Conservation (phyloP, 2,329 filamentous ascomycete species). For the Chrysosporium keratinophilum region DNA sequence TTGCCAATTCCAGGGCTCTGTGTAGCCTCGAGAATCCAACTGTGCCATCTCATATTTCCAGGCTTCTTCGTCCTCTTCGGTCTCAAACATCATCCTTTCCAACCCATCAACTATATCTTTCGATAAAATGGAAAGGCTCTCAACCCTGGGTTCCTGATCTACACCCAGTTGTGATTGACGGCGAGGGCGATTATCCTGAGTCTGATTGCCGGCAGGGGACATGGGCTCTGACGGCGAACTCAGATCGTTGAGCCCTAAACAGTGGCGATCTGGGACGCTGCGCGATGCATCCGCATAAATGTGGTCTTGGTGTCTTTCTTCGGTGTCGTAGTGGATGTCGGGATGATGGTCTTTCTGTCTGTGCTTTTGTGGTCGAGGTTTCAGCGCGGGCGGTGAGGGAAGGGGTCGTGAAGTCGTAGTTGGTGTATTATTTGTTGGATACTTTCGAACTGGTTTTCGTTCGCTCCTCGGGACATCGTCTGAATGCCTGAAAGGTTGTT, state of each 20-base stretch:
- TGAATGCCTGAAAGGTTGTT: constrained; percentile 25
- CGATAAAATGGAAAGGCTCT: constrained; percentile 24
- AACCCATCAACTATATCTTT: constrained; percentile 31
- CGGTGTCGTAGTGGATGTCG: constrained; percentile 12
- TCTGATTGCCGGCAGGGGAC: not conserved
- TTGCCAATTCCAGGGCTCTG: constrained; percentile 30
- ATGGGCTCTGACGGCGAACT: not conserved
- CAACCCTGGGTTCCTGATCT: constrained; percentile 1
- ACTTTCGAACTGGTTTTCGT: constrained; percentile 24
- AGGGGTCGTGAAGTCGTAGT: constrained; percentile 22
- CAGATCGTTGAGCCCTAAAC: not conserved
- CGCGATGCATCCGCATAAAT: constrained; percentile 34
- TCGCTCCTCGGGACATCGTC: constrained; percentile 28
- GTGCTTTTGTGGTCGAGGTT: constrained; percentile 33
- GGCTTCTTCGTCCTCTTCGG: constrained; percentile 28
- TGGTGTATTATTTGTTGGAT: constrained; percentile 25
- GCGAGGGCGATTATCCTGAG: not conserved
- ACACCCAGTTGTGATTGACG: not conserved
- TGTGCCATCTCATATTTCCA: constrained; percentile 33
- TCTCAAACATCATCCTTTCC: constrained; percentile 28
- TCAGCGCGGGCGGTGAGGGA: constrained; percentile 32
- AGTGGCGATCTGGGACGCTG: constrained; percentile 22
- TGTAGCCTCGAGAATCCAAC: constrained; percentile 29
- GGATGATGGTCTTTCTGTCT: not conserved
- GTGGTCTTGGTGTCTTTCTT: constrained; percentile 25